Base-by-base conservation (phyloP, 1,139 yeast species). In the Yamadazyma buinensis region DNA sequence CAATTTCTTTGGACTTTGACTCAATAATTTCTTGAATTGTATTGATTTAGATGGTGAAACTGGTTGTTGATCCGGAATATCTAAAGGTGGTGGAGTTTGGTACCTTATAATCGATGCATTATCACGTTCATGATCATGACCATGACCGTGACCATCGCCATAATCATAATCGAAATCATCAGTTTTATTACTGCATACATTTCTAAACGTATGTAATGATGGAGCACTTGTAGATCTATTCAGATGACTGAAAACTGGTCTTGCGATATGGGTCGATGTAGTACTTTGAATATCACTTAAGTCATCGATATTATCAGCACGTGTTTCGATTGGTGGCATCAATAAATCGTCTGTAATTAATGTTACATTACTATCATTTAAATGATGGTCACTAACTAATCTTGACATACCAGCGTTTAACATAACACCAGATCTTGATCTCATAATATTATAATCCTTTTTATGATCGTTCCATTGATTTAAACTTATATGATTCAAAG, bases 161-260 rank as follows among this genome's bases (percentile, higher is more conserved):
- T 5, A 7, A 5, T 17, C 19, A 17, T 17, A 17, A 15, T 26
- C 26, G 14, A 21, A 21, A n/a, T 29, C 20, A 23, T 24, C 19
- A 17, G 5, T 17, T 17, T 5, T 5, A n/a, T 30, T 28, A 22
- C 28, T 24, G 8, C 47, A 41, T 11, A 37, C 37, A 23, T 45
- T 49, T 33, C 67, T 44, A 39, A 53, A 65, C 3, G 72, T 64
- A 39, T 67, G 67, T 25, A 67, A 50, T 3, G 72, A 67, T 5
- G 73, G 73, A 1, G 72, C 72, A 48, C 71, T 62, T 24, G 49
- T 46, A 1, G 70, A 59, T 22, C 66, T 35, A 38, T 47, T 50
- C 57, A 57, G 57, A n/a, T 46, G 40, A 9, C 48, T 34, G 29
- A 41, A 46, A 14, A 48, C 38, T 3, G 49, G 44, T 20, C 38